These are phyloP conservation scores for Colletotrichum eleusines DNA, from an alignment of 2,329 filamentous ascomycete species.

Conservation along the genomic window DNA sequence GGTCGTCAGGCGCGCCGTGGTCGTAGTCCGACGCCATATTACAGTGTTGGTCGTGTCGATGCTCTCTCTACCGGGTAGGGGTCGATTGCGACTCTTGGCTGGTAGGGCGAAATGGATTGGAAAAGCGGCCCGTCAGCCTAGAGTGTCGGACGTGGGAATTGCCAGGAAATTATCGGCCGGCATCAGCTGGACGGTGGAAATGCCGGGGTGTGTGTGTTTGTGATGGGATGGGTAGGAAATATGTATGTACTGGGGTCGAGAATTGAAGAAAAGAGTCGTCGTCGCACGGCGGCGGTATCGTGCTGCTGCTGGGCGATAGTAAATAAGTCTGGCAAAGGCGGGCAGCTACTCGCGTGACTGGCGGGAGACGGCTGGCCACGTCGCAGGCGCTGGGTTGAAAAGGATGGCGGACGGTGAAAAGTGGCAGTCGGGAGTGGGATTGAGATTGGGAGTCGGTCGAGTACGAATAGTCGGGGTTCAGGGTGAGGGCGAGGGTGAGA, in stretches of 20 bases:
- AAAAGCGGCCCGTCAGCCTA: slow-evolving; percentile 41
- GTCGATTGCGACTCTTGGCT: slow-evolving; percentile 42
- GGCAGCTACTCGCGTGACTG: slow-evolving; percentile 39
- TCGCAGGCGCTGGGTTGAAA: slow-evolving; percentile 39
- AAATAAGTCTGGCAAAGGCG: slow-evolving; percentile 34
- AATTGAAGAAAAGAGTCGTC: slow-evolving; percentile 34
- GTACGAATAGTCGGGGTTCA: slow-evolving; percentile 36
- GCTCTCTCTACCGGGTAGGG: slow-evolving; percentile 14
- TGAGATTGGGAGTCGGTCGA: slow-evolving; percentile 35
- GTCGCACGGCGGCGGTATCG: slow-evolving; percentile 40
- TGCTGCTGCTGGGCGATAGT: slow-evolving; percentile 34
- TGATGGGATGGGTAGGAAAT: slow-evolving; percentile 18
- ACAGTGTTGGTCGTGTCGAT: slow-evolving; percentile 16
- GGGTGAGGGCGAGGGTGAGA: slow-evolving; percentile 30
- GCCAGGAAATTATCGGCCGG: slow-evolving; percentile 40
- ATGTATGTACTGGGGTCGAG: slow-evolving; percentile 36
- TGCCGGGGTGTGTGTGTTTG: slow-evolving; percentile 22
- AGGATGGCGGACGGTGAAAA: slow-evolving; percentile 30
- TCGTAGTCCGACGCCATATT: slow-evolving; percentile 63
- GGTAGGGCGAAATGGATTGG: slow-evolving; percentile 27
- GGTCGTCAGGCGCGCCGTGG: slow-evolving; percentile 55
- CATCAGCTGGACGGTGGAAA: slow-evolving; percentile 42
- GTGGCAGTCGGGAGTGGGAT: slow-evolving; percentile 20
- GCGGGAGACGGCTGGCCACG: slow-evolving; percentile 34
- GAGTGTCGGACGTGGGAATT: slow-evolving; percentile 40